These are phyloP conservation scores for Aspergillus viridinutans DNA, from an alignment of 2,329 filamentous ascomycete species.

Conservation along the genomic window DNA sequence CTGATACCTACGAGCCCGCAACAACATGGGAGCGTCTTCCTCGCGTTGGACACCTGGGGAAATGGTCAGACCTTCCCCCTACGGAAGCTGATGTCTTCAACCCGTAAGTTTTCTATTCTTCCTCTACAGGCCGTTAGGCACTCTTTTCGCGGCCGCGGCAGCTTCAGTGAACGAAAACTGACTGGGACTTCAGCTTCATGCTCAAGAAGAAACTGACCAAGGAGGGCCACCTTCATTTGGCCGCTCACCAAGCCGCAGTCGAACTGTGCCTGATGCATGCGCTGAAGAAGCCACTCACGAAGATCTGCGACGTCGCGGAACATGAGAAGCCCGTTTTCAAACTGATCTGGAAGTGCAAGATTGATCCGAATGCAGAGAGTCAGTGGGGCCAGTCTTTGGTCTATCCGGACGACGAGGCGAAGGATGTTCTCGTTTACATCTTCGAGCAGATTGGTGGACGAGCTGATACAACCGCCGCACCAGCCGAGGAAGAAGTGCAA, in stretches of 20 bases:
- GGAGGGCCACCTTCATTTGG: slow-evolving; percentile 33
- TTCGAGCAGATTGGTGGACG: slow-evolving; percentile 32
- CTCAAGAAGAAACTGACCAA: slow-evolving; percentile 33
- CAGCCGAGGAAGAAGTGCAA: slow-evolving; percentile 8
- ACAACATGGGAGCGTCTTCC: slow-evolving; percentile 51
- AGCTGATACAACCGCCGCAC: slow-evolving; percentile 6
- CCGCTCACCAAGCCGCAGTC: slow-evolving; percentile 54
- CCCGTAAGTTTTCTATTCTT: slow-evolving; percentile 33
- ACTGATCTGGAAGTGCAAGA: slow-evolving; percentile 29
- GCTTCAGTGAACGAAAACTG: neutral
- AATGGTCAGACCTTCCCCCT: slow-evolving; percentile 36
- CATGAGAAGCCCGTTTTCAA: slow-evolving; percentile 27
- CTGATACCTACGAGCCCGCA: slow-evolving; percentile 43
- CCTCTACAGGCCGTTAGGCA: neutral
- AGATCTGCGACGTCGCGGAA: slow-evolving; percentile 31
- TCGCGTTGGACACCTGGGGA: slow-evolving; percentile 49
- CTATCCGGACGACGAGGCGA: slow-evolving; percentile 28
- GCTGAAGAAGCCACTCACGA: slow-evolving; percentile 35
- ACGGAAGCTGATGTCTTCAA: slow-evolving; percentile 36
- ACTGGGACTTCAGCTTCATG: slow-evolving; percentile 28
- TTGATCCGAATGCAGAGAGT: slow-evolving; percentile 21
- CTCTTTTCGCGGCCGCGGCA: neutral
- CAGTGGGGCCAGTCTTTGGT: slow-evolving; percentile 24
- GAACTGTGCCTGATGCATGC: slow-evolving; percentile 51
- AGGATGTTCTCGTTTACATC: slow-evolving; percentile 31